Conservation (phyloP, 495 filamentous ascomycete species). For the Neurospora africana region DNA sequence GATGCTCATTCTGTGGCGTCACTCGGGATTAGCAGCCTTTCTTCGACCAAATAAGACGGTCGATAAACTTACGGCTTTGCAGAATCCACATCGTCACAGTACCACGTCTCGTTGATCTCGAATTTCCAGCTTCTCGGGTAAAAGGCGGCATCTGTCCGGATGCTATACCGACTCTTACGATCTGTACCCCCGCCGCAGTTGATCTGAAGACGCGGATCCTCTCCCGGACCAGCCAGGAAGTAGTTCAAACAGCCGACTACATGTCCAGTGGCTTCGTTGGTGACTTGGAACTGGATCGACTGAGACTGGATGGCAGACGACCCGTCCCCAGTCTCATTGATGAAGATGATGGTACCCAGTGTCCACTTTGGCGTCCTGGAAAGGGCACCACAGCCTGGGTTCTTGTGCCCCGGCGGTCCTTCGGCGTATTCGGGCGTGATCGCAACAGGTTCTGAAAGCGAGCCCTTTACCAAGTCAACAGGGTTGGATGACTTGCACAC, state of each 20-base stretch:
- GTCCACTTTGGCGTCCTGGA: slow-evolving; percentile 13
- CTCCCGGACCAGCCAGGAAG: background rate
- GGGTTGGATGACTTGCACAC: slow-evolving; percentile 1
- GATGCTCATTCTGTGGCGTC: slow-evolving; percentile 6
- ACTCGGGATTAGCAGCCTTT: background rate
- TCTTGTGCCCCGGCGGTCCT: slow-evolving; percentile 11
- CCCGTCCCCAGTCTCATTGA: slow-evolving; percentile 13
- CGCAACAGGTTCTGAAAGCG: slow-evolving; percentile 9
- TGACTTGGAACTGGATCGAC: slow-evolving; percentile 12
- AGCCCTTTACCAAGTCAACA: slow-evolving; percentile 10
- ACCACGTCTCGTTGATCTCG: slow-evolving; percentile 22
- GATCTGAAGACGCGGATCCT: background rate
- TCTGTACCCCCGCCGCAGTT: slow-evolving; percentile 10
- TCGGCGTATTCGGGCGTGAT: slow-evolving; percentile 14
- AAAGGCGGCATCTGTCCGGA: slow-evolving; percentile 10
- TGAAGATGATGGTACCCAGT: slow-evolving; percentile 5
- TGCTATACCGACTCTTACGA: slow-evolving; percentile 6
- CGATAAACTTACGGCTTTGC: slow-evolving; percentile 17
- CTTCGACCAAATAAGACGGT: background rate
- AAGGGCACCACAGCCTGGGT: slow-evolving; percentile 2
- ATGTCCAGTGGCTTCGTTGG: slow-evolving; percentile 17
- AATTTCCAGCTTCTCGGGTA: slow-evolving; percentile 9
- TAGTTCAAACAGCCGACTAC: slow-evolving; percentile 17
- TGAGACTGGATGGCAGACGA: background rate
- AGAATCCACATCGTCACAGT: slow-evolving; percentile 18